Conservation (phyloP, 805 yeast species). For the Scheffersomyces spartinae region DNA sequence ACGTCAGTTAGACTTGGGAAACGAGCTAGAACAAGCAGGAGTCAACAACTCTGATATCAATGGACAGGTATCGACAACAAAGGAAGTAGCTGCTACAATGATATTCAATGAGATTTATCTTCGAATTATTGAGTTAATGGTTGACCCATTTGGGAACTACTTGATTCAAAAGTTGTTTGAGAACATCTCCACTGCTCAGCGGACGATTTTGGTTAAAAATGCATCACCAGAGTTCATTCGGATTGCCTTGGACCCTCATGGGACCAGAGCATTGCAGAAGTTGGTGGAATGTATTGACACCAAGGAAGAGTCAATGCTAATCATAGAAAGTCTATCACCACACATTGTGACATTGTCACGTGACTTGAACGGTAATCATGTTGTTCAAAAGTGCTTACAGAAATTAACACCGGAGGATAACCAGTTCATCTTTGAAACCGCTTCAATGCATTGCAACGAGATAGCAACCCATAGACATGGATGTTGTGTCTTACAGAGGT, state of each 20-base stretch:
- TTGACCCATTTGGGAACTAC: conserved; percentile 96
- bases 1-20: conserved; percentile 63
- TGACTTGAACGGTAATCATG: conserved; percentile 94
- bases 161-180: conserved; percentile 85
- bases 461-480: conserved; percentile 96
- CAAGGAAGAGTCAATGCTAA: conserved; percentile 57
- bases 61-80: conserved; percentile 6
- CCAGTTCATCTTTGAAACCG: conserved; percentile 86
- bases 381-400: conserved; percentile 84
- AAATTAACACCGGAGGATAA: conserved; percentile 54
- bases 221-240: conserved; percentile 65
- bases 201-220: conserved; percentile 55
- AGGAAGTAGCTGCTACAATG: conserved; percentile 49
- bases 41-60: conserved; percentile 2
- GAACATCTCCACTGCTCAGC: conserved; percentile 55
- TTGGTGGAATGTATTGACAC: conserved; percentile 72
- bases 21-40: conserved; percentile 16
- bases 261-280: conserved; percentile 91
- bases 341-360: conserved; percentile 73
- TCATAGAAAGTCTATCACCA: conserved; percentile 48
- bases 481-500: conserved; percentile 92
- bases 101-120: conserved; percentile 73
- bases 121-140: conserved; percentile 80
- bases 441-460: conserved; percentile 55
- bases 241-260: conserved; percentile 88